A percentile compares a stretch with the other conserved stretches of the same genome.
Conservation (phyloP, 257 asterid species). For the Plantago ovata region DNA sequence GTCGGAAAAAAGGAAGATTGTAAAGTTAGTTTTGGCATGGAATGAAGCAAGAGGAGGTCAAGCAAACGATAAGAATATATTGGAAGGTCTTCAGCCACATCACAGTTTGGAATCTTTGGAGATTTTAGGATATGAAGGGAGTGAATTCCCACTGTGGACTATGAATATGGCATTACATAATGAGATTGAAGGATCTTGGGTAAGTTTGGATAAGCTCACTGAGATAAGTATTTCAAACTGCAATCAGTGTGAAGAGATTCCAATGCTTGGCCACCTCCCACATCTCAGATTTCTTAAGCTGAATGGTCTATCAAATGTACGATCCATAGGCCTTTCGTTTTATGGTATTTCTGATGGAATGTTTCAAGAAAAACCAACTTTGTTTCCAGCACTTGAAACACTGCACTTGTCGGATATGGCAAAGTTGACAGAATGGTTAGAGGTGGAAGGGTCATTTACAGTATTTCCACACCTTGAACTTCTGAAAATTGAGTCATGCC, state of each 20-base stretch:
- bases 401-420: background rate
- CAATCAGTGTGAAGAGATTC: background rate
- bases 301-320: background rate
- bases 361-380: background rate
- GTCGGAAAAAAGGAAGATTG: no score
- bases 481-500: conserved; percentile 6
- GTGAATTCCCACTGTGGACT: background rate
- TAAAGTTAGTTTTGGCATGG: no score
- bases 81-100: background rate
- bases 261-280: background rate
- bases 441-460: background rate
- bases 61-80: background rate
- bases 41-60: no score
- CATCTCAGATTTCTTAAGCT: background rate
- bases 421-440: background rate
- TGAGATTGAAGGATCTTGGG: background rate
- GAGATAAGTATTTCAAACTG: background rate
- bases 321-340: background rate
- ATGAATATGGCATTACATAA: background rate
- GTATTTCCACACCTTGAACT: conserved; percentile 22
- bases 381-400: background rate
- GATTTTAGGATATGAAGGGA: background rate
- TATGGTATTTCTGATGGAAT: background rate
- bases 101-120: background rate
- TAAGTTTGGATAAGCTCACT: background rate